A percentile compares a stretch with the other conserved stretches of the same genome.
These are phyloP conservation scores for Aspergillus pseudotamarii DNA, from an alignment of 2,329 filamentous ascomycete species.

Conservation along the genomic window DNA sequence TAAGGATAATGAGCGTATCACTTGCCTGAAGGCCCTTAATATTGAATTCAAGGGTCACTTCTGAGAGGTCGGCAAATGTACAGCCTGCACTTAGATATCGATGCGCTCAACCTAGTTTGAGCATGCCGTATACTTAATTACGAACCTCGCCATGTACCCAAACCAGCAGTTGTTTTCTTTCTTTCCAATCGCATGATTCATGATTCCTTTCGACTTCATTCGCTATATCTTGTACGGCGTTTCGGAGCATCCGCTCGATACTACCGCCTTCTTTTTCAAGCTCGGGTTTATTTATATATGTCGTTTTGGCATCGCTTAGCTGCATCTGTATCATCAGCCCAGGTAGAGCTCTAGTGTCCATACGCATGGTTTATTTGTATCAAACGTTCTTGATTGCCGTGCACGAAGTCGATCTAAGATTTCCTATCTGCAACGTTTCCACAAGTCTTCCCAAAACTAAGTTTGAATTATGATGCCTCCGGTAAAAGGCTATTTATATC, in stretches of 20 bases:
- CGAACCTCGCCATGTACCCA: slow-evolving; percentile 2
- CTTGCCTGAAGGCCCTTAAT: slow-evolving; percentile 73
- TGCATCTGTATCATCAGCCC: neutral
- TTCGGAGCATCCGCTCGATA: slow-evolving; percentile 10
- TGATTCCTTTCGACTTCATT: slow-evolving; percentile 6
- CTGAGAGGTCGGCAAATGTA: neutral
- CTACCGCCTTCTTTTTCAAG: neutral
- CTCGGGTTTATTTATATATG: neutral
- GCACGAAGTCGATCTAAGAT: neutral
- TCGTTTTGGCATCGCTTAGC: neutral
- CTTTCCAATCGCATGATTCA: slow-evolving; percentile 11
- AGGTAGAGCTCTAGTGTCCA: neutral
- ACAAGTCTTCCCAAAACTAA: neutral
- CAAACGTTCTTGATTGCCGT: neutral
- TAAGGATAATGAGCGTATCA: slow-evolving; percentile 72
- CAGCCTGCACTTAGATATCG: neutral
- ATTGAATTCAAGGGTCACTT: slow-evolving; percentile 34
- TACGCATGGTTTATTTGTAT: neutral
- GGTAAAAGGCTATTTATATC: neutral
- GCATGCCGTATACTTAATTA: neutral
- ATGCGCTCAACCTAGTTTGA: neutral
- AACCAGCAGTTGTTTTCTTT: neutral
- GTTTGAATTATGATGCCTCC: neutral
- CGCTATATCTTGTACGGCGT: slow-evolving; percentile 18
- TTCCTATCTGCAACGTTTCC: neutral